Base-by-base conservation (phyloP, 192 early-diverging fungal genomes). In the Podochytrium sp. region DNA sequence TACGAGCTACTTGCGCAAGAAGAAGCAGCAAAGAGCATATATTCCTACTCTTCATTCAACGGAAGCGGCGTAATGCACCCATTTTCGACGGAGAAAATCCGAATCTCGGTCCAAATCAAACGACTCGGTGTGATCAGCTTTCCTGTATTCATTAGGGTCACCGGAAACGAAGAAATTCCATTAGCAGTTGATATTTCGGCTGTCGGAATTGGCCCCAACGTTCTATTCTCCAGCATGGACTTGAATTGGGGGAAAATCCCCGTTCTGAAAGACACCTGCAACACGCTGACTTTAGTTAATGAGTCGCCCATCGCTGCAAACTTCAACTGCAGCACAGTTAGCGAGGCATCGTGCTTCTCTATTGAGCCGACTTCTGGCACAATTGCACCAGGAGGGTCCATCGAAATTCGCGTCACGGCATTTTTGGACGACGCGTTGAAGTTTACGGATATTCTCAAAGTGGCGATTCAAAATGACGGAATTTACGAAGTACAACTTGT, bases 181-280 rank as follows among this genome's bases (percentile, higher is more conserved):
- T 59, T 85, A 16, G 71, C 52, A 0, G 67, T 87, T 5, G 80
- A 84, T 47, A 86, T 90, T 32, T 33, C 60, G 0, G 85, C 77
- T 1, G 78, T 73, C 38, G 88, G 88, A 4, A 83, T 88, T 33
- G 88, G 88, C 0, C 88, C 88, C 25, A 75, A 79, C 50, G 76
- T 89, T 12, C 27, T 75, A 2, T 50, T 90, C 6, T 84, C 82
- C 3, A 55, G 73, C 2, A 82, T 70, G 37, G 84, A 86, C 56
- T 43, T 90, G 14, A 82, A 82, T 49, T 90, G 85, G 85, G 86
- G 86, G 0, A 87, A 84, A 39, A 88, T 90, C 16, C 77, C 74
- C 10, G 88, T 89, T 16, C 53, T 90, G 62, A 74, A 77, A 35
- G 35, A 76, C 6, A 27, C 59, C 3, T 4, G 60, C 6, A 23